Base-by-base conservation (phyloP, 768 basidiomycete species). In the Pulveroboletus sp. region DNA sequence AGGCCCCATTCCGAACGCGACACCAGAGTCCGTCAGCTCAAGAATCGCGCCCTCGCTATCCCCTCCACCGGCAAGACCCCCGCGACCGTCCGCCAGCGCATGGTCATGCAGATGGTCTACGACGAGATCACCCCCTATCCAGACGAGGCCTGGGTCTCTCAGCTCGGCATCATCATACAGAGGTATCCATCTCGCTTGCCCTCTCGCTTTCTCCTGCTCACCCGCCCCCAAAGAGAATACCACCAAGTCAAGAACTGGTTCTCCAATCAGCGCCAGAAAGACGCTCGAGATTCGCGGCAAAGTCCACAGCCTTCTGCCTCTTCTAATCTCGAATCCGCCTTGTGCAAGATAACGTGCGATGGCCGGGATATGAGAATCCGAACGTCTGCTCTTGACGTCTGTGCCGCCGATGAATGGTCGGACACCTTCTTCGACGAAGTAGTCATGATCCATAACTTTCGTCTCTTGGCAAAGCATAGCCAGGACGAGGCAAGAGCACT, bases 241-340 rank as follows among this genome's bases (percentile, higher is more conserved):
- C 76, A 75, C 57, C 81, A 82, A 63, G 75, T 83, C 46, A 81
- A 79, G 66, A 82, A 82, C 53, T 84, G 82, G 81, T 84, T 84
- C 51, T 80, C 80, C 5, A 84, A 84, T 63, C 75, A 81, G 64
- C 74, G 82, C 36, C 82, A 75, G 49, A 71, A 75, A 53, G 72
- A 72, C 47, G 65, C 73, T 27, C 67, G 66, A 11, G 66, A 67
- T 47, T 67, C 66, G 0, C 68, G 66, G 11, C 68, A 69, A 38
- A 67, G 66, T 9, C 68, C 66, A 25, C 66, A 68, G 24, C 63
- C 64, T 48, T 55, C 66, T n/a, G 44, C 58, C 34, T 47, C 68
- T 61, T 53, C 63, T 61, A 62, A 64, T 52, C 58, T 68, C 12
- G 69, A 69, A 56, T 63, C 73, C 24, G 63, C 66, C 20, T 43